Evolutionary conservation across 2,329 filamentous ascomycete species (phyloP).

Genomic region (Chalara sp.): DNA sequence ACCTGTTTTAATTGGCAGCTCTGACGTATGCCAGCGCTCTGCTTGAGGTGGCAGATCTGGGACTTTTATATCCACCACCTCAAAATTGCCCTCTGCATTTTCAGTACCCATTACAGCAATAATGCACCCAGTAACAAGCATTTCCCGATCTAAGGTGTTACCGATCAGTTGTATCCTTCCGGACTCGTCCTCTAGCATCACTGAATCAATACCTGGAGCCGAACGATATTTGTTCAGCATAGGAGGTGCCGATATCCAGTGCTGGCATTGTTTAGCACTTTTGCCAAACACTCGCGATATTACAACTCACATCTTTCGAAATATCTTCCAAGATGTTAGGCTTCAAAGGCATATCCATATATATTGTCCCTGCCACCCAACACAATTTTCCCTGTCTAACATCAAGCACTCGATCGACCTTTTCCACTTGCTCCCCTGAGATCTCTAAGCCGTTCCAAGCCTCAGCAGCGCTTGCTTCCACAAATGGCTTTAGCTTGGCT

Average conservation of each 20-base stretch:
- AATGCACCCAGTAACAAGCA: slow-evolving; percentile 88
- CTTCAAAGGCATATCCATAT: slow-evolving; percentile 95
- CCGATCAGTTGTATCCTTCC: slow-evolving; percentile 79
- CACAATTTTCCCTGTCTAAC: slow-evolving; percentile 92
- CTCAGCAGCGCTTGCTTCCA: slow-evolving; percentile 66
- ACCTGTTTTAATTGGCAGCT: slow-evolving; percentile 31
- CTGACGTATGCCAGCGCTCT: slow-evolving; percentile 66
- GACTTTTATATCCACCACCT: slow-evolving; percentile 83
- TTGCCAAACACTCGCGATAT: too few species aligned
- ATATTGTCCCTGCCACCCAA: slow-evolving; percentile 91
- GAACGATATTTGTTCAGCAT: slow-evolving; percentile 69
- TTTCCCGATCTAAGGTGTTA: slow-evolving; percentile 54
- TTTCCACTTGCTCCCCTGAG: slow-evolving; percentile 65
- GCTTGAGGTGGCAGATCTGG: slow-evolving; percentile 82
- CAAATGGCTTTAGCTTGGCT: slow-evolving; percentile 75
- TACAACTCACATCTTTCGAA: slow-evolving; percentile 68
- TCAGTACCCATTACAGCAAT: slow-evolving; percentile 93
- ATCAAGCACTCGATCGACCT: slow-evolving; percentile 84
- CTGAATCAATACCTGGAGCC: slow-evolving; percentile 51
- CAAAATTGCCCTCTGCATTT: slow-evolving; percentile 84
- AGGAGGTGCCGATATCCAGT: slow-evolving; percentile 82
- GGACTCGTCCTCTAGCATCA: slow-evolving; percentile 94
- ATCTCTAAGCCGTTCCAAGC: slow-evolving; percentile 77
- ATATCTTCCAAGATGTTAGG: slow-evolving; percentile 95
- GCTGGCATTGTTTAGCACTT: slow-evolving; percentile 38